Conservation (phyloP, 2,329 filamentous ascomycete species). For the Talaromyces sp. region DNA sequence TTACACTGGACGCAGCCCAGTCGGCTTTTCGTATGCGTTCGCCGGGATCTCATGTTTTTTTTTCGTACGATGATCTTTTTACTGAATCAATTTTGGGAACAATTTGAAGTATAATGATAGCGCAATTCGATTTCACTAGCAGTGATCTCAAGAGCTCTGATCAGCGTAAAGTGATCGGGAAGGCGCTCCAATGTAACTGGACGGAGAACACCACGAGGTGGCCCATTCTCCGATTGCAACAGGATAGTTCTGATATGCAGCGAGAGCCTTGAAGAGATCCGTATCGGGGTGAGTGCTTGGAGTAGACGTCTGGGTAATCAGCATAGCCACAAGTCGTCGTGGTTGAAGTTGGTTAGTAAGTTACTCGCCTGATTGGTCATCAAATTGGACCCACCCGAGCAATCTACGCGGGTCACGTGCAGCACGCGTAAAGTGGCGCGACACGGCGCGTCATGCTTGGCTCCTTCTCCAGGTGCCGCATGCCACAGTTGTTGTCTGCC, state of each 20-base stretch:
- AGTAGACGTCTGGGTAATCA: background rate
- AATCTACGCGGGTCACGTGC: background rate
- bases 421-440: constrained; percentile 5
- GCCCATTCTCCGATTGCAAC: background rate
- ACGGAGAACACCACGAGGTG: background rate
- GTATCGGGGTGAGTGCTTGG: background rate
- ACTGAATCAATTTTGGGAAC: background rate
- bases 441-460: background rate
- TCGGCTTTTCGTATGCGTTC: constrained; percentile 13
- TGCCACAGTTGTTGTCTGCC: background rate
- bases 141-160: background rate
- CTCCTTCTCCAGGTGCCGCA: background rate
- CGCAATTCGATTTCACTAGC: background rate
- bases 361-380: background rate
- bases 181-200: background rate
- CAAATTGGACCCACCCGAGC: background rate
- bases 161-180: background rate
- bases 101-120: background rate
- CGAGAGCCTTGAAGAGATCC: background rate
- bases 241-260: background rate
- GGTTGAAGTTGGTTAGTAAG: background rate
- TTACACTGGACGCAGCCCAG: constrained; percentile 13
- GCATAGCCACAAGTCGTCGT: background rate
- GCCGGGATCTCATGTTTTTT: constrained; percentile 11
- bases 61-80: background rate